Percentiles rank a stretch among this genome's conserved stretches.
Evolutionary conservation across 345 rosid species (phyloP).

Genomic region (Eucalyptus dawsonii): DNA sequence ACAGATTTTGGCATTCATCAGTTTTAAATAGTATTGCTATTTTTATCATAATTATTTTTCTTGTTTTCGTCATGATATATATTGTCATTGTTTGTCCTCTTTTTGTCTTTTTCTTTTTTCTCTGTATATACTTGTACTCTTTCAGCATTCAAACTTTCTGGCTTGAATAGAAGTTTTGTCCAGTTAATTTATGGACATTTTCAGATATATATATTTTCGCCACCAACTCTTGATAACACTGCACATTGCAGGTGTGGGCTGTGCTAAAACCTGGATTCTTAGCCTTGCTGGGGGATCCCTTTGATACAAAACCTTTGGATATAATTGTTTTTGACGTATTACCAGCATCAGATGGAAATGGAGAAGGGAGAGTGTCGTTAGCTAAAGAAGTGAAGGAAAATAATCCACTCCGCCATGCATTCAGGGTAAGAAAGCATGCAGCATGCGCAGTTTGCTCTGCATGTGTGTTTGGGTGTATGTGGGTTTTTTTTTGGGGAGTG

Average conservation of each 20-base stretch:
- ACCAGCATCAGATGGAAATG: slow-evolving; percentile 80
- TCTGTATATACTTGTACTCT: neutral
- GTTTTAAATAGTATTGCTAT: neutral
- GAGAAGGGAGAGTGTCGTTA: slow-evolving; percentile 62
- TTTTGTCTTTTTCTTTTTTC: neutral
- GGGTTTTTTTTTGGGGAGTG: neutral
- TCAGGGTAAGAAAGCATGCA: slow-evolving; percentile 41
- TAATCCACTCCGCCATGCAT: slow-evolving; percentile 91
- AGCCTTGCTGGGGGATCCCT: slow-evolving; percentile 83
- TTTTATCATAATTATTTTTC: neutral
- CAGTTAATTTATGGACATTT: neutral
- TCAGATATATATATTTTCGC: neutral
- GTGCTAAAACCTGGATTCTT: slow-evolving; percentile 95
- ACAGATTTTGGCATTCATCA: neutral
- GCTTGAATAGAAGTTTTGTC: neutral
- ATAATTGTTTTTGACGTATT: slow-evolving; percentile 89
- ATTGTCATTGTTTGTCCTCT: neutral
- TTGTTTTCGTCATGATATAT: neutral
- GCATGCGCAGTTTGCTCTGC: neutral
- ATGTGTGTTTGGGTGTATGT: neutral
- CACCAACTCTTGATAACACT: neutral
- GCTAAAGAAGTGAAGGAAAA: slow-evolving; percentile 84
- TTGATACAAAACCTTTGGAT: slow-evolving; percentile 76
- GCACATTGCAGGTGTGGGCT: slow-evolving; percentile 73
- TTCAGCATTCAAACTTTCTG: neutral